Conservation (phyloP, 805 yeast genomes). For the Pichia ethanolica region DNA sequence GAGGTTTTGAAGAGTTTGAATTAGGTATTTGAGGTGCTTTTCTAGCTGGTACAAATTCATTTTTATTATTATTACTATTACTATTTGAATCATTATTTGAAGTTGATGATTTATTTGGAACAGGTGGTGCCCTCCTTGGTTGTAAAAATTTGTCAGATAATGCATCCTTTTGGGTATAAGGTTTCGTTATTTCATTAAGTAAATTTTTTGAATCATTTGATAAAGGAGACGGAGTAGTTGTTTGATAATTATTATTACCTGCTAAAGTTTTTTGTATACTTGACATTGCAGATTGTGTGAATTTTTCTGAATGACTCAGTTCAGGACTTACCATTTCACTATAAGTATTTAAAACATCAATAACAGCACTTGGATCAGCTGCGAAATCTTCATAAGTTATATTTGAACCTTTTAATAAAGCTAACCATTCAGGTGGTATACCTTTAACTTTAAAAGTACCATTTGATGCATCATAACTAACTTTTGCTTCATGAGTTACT, state of each 20-base stretch:
- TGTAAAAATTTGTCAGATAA: conserved; percentile 21
- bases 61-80: neutral
- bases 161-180: conserved; percentile 15
- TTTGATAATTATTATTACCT: neutral
- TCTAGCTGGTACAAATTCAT: conserved; percentile 31
- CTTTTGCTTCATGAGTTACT: conserved; percentile 90
- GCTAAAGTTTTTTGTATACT: neutral
- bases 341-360: conserved; percentile 52
- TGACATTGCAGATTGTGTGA: conserved; percentile 1
- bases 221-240: neutral
- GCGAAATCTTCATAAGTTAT: conserved; percentile 58
- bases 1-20: neutral
- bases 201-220: conserved; percentile 7
- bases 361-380: conserved; percentile 57
- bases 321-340: conserved; percentile 35
- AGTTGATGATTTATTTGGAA: conserved; percentile 14
- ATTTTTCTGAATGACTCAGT: conserved; percentile 18
- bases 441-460: conserved; percentile 48
- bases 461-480: conserved; percentile 74
- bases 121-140: conserved; percentile 31
- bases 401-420: conserved; percentile 47
- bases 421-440: conserved; percentile 51
- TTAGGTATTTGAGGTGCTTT: conserved; percentile 28
- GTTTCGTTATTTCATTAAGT: conserved; percentile 27
- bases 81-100: neutral